Base-by-base conservation (phyloP, 352 stramenopile genomes). In the Poterioochromonas sp. region DNA sequence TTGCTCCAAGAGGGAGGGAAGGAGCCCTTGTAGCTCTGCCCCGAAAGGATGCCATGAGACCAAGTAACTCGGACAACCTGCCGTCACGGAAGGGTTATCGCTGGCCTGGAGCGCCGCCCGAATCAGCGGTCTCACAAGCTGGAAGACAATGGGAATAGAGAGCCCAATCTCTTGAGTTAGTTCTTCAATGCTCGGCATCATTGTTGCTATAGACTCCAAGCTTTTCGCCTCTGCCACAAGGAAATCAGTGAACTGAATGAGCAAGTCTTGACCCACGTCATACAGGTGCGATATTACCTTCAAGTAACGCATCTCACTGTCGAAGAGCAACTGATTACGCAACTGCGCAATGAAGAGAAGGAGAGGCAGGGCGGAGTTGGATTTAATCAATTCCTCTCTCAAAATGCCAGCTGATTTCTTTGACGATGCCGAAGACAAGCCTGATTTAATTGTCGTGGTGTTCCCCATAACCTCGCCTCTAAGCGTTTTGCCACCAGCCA, bases 221-320 rank as follows among this genome's bases (percentile, higher is more conserved):
- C 12, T 39, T 18, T 88, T 88, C 34, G 91, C 87, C 11, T 65
- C 87, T 44, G 86, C 85, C 47, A 89, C 85, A 2, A 94, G 76
- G 68, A 94, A 94, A 79, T 92, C 87, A n/a, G 93, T 77, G 32
- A 94, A 82, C 79, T 94, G 89, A 44, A 85, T 92, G 0, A 93
- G 80, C 34, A 89, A 92, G 83, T 92, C 88, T 76, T 93, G 88
- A 8, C 84, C 92, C 34, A 86, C 92, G 79, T 94, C 89, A 63
- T 89, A 93, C 73, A 91, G 84, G 29, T 86, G 81, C 8, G 88
- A 88, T 18, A 93, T 84, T 22, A 91, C 78, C 82, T 94, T 94
- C 18, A 94, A 70, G 64, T 94, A 88, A 29, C 78, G 12, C 58
- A 37, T 8, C 26, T 35, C 65, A 5, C 11, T 20, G 1, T 74